A percentile compares a stretch with the other conserved stretches of the same genome.
Conservation (phyloP, 148 eudicot genomes). For the Vaccinium myrtillus region DNA sequence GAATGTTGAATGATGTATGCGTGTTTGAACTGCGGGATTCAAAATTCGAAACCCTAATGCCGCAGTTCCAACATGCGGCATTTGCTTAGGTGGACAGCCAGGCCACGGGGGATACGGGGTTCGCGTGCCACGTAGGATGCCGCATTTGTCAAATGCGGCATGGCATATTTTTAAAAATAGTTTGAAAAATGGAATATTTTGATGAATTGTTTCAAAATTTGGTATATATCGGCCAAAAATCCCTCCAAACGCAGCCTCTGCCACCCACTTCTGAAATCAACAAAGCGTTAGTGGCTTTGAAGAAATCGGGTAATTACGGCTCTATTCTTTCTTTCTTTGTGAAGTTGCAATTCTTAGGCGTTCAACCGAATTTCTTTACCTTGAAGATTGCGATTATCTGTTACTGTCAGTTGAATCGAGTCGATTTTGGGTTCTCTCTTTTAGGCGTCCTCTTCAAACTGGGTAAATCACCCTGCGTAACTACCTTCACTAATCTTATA, state of each 20-base stretch:
- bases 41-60: too few species aligned
- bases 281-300: not conserved
- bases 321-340: not conserved
- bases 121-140: too few species aligned
- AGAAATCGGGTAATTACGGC: not conserved
- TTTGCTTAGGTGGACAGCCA: too few species aligned
- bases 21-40: too few species aligned
- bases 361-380: not conserved
- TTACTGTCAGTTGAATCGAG: not conserved
- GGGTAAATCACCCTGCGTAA: conserved; percentile 10
- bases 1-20: too few species aligned
- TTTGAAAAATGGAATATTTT: too few species aligned
- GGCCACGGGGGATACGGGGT: too few species aligned
- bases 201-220: too few species aligned
- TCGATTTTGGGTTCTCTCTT: not conserved
- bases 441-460: not conserved
- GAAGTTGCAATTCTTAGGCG: not conserved
- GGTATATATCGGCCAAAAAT: too few species aligned
- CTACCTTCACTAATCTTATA: conserved; percentile 12
- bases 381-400: not conserved
- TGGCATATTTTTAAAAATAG: too few species aligned
- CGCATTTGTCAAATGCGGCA: too few species aligned
- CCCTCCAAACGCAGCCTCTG: not conserved
- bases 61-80: too few species aligned
- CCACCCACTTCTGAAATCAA: conserved; percentile 1